These are phyloP conservation scores for Dothistroma pini DNA, from an alignment of 2,329 filamentous ascomycete species.

Conservation along the genomic window DNA sequence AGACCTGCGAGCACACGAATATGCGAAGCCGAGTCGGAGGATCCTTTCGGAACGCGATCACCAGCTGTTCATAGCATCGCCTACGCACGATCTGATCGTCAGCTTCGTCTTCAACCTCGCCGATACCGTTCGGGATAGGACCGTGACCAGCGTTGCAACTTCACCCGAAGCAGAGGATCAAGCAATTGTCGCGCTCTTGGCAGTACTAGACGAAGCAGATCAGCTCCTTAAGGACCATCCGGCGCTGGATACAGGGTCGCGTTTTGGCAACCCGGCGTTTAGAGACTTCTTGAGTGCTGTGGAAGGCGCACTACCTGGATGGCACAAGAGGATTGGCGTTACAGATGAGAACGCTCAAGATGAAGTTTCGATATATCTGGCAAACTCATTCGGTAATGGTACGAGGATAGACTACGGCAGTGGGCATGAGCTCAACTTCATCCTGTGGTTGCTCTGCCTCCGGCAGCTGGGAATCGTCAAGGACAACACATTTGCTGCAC, in stretches of 20 bases:
- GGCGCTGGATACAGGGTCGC: slow-evolving; percentile 80
- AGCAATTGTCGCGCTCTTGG: slow-evolving; percentile 60
- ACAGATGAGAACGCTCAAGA: slow-evolving; percentile 51
- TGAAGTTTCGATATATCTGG: slow-evolving; percentile 76
- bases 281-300: slow-evolving; percentile 72
- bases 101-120: slow-evolving; percentile 84
- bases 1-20: slow-evolving; percentile 51
- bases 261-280: slow-evolving; percentile 94
- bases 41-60: slow-evolving; percentile 82
- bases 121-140: slow-evolving; percentile 70
- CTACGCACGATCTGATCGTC: slow-evolving; percentile 70
- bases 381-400: slow-evolving; percentile 80
- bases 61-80: slow-evolving; percentile 72
- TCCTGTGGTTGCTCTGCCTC: slow-evolving; percentile 93
- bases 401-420: slow-evolving; percentile 93
- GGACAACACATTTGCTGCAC: slow-evolving; percentile 62
- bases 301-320: slow-evolving; percentile 45
- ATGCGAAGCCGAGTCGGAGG: slow-evolving; percentile 65
- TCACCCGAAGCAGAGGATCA: slow-evolving; percentile 53
- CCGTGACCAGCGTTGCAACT: slow-evolving; percentile 59
- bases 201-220: slow-evolving; percentile 67
- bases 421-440: slow-evolving; percentile 95
- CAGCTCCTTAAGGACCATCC: slow-evolving; percentile 65
- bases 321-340: slow-evolving; percentile 63
- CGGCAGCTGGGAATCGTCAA: slow-evolving; percentile 70